These are phyloP conservation scores for Endocalyx cinctus DNA, from an alignment of 2,329 filamentous ascomycete genomes.

Conservation along the genomic window DNA sequence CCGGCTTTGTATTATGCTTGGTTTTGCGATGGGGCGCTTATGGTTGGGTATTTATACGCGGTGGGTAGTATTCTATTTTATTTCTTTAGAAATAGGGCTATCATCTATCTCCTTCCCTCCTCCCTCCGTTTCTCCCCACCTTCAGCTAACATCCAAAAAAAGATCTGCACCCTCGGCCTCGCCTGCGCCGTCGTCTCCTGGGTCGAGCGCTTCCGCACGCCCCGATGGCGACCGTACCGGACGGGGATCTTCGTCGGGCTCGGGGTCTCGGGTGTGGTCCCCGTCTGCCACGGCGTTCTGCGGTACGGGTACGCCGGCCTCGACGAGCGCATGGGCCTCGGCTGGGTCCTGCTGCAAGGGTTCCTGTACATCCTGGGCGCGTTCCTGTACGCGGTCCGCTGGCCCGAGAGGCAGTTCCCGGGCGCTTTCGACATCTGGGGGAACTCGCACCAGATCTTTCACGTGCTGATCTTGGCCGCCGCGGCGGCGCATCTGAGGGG, in stretches of 20 bases:
- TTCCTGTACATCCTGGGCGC: conserved; percentile 82
- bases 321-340: conserved; percentile 70
- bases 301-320: conserved; percentile 65
- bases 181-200: conserved; percentile 74
- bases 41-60: conserved; percentile 70
- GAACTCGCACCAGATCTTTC: conserved; percentile 94
- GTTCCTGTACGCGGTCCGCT: conserved; percentile 74
- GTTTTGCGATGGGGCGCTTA: conserved; percentile 61
- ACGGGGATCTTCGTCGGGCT: conserved; percentile 86
- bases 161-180: conserved; percentile 76
- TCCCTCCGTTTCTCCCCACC: not conserved
- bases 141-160: conserved; percentile 3
- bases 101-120: not conserved
- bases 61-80: too few relatives aligned
- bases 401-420: conserved; percentile 76
- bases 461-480: conserved; percentile 80
- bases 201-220: conserved; percentile 77
- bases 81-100: not conserved
- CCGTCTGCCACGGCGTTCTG: conserved; percentile 70
- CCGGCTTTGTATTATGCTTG: conserved; percentile 87
- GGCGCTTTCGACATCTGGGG: conserved; percentile 86
- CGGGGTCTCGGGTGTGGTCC: conserved; percentile 77
- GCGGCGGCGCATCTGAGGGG: conserved; percentile 77
- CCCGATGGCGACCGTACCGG: conserved; percentile 77
- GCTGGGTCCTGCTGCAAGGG: conserved; percentile 77